Base-by-base conservation (phyloP, 192 early-diverging fungal species). In the Physocladia obscura region DNA sequence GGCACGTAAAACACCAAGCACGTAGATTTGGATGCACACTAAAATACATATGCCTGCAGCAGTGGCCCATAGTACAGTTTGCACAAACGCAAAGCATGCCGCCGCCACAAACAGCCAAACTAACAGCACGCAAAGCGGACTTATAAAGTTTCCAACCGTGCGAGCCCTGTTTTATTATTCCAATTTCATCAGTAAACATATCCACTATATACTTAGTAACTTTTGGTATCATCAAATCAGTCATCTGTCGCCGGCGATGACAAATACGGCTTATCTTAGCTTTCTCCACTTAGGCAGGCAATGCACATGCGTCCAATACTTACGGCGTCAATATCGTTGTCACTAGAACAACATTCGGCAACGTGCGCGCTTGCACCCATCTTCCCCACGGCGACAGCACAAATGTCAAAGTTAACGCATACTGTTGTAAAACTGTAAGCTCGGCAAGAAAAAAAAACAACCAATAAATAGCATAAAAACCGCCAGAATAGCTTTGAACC, bases 71-170 rank as follows among this genome's bases (percentile, higher is more conserved):
- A 24, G 4, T 30, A 63, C 57, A 26, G 4, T 21, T 22, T 72
- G 59, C 22, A 72, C 36, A 22, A 72, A 35, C 8, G 49, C 51
- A 58, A 58, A 72, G 15, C 30, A 21, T 19, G 37, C 35, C 4
- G 31, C 35, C 4, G 59, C n/a, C 2, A 34, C 19, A 34, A 32
- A 39, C 6, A 72, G 17, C n/a, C 22, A 24, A 24, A 72, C 17
- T 19, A 62, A 11, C 3, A 63, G 11, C 4, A 72, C 5, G 6
- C 24, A 4, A 11, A 49, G 31, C 11, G 59, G 22, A 29, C 35
- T 61, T 3, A 72, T 36, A 56, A 63, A 72, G 59, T 27, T 56
- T 21, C 70, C 70, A 27, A 72, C 60, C 2, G 70, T 72, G 36
- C 47, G 48, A 3, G 59, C 59, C 4, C 59, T 62, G n/a, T n/a